Conservation (phyloP, 2,329 filamentous ascomycete genomes). For the Neocucurbitaria cava region DNA sequence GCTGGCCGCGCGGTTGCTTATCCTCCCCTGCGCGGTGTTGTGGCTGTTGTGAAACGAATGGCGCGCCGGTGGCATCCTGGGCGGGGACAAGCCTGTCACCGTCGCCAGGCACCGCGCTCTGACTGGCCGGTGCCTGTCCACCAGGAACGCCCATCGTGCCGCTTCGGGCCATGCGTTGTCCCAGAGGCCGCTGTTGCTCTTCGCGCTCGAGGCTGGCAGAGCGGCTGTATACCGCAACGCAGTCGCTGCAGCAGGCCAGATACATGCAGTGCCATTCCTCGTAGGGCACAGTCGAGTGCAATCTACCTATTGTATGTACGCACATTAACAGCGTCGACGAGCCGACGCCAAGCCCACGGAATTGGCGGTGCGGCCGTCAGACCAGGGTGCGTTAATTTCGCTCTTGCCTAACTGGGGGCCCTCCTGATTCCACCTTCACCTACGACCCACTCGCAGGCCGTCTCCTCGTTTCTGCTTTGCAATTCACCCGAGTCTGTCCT, state of each 20-base stretch:
- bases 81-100: neutral
- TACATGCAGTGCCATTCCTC: neutral
- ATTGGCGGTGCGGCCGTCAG: neutral
- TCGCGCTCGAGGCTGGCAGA: neutral
- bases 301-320: neutral
- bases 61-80: neutral
- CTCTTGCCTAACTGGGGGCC: neutral
- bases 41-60: conserved; percentile 9
- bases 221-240: neutral
- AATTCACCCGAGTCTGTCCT: conserved; percentile 9
- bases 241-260: neutral
- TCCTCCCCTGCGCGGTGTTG: neutral
- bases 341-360: conserved; percentile 1
- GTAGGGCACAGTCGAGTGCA: neutral
- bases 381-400: conserved; percentile 1
- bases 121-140: conserved; percentile 2
- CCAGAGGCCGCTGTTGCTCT: neutral
- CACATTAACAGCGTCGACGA: neutral
- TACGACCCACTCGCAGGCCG: conserved; percentile 1
- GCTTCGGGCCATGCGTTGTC: neutral
- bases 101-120: neutral
- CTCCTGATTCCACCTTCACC: conserved; percentile 2
- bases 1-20: conserved; percentile 7
- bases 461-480: conserved; percentile 1
- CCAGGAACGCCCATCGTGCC: neutral